phyloP scores from a whole-genome alignment of 2,329 filamentous ascomycete genomes.

The Ophiosphaerella korrae region DNA sequence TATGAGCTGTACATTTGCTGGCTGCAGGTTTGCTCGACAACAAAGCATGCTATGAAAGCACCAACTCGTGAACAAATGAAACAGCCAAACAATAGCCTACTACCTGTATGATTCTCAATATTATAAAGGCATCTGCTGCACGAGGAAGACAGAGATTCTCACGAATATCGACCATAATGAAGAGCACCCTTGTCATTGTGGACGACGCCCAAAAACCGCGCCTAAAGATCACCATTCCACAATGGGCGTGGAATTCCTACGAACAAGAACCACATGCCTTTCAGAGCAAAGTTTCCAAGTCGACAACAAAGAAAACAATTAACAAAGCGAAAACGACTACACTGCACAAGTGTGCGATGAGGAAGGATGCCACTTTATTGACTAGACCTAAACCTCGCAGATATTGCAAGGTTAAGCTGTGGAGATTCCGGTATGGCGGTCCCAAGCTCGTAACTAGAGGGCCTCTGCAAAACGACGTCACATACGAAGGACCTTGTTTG shows the following conservation, averaged over 20 bases:
- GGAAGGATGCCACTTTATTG: not conserved
- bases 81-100: too few species aligned
- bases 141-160: too few species aligned
- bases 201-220: not conserved
- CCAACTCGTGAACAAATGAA: too few species aligned
- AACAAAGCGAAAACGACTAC: not conserved
- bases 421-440: conserved; percentile 24
- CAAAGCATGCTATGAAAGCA: too few species aligned
- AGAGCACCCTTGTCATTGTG: not conserved
- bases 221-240: conserved; percentile 14
- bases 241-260: conserved; percentile 1
- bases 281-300: not conserved
- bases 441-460: conserved; percentile 7
- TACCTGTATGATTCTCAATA: too few species aligned
- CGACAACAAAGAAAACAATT: not conserved
- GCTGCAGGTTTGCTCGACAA: too few species aligned
- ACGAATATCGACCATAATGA: too few species aligned
- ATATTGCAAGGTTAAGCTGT: conserved; percentile 21
- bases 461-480: conserved; percentile 7
- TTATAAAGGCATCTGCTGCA: too few species aligned
- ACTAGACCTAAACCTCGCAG: not conserved
- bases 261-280: not conserved
- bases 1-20: too few species aligned
- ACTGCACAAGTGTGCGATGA: not conserved
- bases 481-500: conserved; percentile 18